Percentiles rank a stretch among this genome's conserved stretches.
Conservation (phyloP, 331 rosid species). For the Pyrus hybrid region DNA sequence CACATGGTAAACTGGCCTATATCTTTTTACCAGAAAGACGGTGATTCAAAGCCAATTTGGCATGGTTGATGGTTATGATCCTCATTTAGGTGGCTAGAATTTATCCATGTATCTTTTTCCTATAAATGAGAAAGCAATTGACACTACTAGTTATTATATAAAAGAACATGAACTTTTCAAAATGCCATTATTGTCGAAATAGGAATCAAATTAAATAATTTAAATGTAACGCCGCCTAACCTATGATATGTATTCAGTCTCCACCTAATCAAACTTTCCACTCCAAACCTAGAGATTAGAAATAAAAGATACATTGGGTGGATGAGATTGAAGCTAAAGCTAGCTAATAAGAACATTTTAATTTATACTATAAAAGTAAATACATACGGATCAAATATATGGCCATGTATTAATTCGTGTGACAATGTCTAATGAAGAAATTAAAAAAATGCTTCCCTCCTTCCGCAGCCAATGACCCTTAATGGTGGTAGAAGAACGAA, state of each 20-base stretch:
- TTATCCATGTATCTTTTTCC: neutral
- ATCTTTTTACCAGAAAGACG: neutral
- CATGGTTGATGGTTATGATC: neutral
- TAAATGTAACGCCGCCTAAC: slow-evolving; percentile 9
- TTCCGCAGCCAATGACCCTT: neutral
- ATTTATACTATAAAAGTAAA: too few species aligned
- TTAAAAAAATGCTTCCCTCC: neutral
- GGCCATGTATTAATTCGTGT: neutral
- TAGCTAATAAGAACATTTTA: too few species aligned
- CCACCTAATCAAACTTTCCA: slow-evolving; percentile 2
- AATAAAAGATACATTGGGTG: neutral
- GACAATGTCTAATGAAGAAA: neutral
- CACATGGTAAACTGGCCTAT: too few species aligned
- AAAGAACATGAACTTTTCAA: neutral
- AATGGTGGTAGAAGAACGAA: neutral
- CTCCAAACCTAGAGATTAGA: neutral
- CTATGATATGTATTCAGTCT: neutral
- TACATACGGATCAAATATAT: too few species aligned
- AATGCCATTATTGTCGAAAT: neutral
- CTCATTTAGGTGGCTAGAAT: neutral
- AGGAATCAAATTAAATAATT: neutral
- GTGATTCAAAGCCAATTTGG: too few species aligned
- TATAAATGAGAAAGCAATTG: neutral
- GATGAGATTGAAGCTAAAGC: neutral
- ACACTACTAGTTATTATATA: too few species aligned